Conservation (phyloP, 2,329 filamentous ascomycete species). For the Aspergillus sp. region DNA sequence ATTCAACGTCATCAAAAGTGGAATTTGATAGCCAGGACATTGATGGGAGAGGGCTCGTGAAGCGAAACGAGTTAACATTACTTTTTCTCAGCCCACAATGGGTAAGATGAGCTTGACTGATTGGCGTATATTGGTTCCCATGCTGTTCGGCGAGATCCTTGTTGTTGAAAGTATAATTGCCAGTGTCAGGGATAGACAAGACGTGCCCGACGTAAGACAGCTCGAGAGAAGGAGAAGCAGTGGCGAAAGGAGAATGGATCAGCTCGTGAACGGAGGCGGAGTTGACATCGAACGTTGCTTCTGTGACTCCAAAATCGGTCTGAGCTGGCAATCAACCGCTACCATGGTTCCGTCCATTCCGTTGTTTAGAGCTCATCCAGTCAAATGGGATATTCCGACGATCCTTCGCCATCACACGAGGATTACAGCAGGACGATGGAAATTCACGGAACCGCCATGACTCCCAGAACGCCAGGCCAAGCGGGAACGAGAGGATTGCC, state of each 20-base stretch:
- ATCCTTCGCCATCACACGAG: conserved; percentile 22
- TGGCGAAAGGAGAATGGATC: conserved; percentile 27
- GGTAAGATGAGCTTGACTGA: conserved; percentile 16
- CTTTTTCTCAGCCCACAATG: neutral
- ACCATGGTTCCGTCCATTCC: conserved; percentile 25
- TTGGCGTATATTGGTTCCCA: conserved; percentile 22
- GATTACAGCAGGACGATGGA: conserved; percentile 9
- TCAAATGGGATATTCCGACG: conserved; percentile 21
- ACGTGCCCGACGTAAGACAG: conserved; percentile 25
- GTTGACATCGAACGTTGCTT: conserved; percentile 13
- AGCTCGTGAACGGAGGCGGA: conserved; percentile 19
- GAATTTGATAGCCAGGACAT: neutral
- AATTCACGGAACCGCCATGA: conserved; percentile 9
- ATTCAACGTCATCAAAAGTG: conserved; percentile 35
- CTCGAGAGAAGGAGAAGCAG: conserved; percentile 25
- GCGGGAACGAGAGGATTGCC: conserved; percentile 14
- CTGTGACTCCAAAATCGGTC: conserved; percentile 22
- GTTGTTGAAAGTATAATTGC: conserved; percentile 23
- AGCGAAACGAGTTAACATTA: conserved; percentile 5
- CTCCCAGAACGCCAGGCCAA: conserved; percentile 17
- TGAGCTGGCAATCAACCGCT: conserved; percentile 33
- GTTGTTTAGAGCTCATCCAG: conserved; percentile 17
- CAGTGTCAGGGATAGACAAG: conserved; percentile 22
- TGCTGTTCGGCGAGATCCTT: conserved; percentile 26
- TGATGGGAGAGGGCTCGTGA: neutral